phyloP scores from a whole-genome alignment of 768 basidiomycete genomes.

The Hirschioporus abietinus region DNA sequence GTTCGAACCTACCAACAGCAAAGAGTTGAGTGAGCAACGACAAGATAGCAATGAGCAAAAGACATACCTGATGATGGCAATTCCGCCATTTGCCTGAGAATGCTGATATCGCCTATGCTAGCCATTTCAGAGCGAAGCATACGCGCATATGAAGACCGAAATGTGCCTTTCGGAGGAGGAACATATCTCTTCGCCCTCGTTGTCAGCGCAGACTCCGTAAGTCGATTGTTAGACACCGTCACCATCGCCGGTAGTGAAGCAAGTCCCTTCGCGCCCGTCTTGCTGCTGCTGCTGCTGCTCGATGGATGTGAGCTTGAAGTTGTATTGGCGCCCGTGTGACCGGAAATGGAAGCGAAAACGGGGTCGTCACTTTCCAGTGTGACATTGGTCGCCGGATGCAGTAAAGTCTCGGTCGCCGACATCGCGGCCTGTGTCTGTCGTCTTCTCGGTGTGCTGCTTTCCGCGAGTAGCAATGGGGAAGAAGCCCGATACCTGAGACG shows the following conservation, averaged over 20 bases:
- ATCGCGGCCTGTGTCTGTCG: not conserved
- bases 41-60: not conserved
- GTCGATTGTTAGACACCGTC: too few relatives aligned
- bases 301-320: not conserved
- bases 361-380: not conserved
- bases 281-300: not conserved
- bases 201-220: not conserved
- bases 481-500: not conserved
- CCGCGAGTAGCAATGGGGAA: too few relatives aligned
- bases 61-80: not conserved
- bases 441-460: not conserved
- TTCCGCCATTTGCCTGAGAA: not conserved
- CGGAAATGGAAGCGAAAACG: not conserved
- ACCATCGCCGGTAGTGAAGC: not conserved
- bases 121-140: not conserved
- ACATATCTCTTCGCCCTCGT: not conserved
- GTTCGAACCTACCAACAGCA: not conserved
- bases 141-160: not conserved
- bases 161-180: not conserved
- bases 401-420: not conserved
- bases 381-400: not conserved
- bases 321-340: not conserved
- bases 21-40: not conserved
- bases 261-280: not conserved
- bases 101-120: not conserved